Conservation (phyloP, 495 filamentous ascomycete genomes). For the Rusavskia elegans region DNA sequence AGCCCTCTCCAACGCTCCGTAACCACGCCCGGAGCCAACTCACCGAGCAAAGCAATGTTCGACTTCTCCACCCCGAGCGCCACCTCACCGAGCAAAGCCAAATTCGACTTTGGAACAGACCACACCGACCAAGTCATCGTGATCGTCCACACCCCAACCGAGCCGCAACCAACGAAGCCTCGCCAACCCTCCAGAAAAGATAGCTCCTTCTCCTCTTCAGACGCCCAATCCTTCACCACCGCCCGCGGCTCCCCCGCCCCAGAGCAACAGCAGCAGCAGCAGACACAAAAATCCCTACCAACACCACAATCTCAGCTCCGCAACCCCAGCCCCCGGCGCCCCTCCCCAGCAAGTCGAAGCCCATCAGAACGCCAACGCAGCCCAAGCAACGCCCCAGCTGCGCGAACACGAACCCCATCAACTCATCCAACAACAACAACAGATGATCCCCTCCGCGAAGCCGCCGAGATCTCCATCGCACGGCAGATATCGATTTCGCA, state of each 20-base stretch:
- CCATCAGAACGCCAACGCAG: no score
- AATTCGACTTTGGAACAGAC: neutral
- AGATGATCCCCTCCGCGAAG: slow-evolving; percentile 23
- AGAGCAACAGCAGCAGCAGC: no score
- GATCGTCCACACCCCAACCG: neutral
- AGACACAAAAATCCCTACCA: no score
- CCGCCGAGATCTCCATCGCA: slow-evolving; percentile 42
- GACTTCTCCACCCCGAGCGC: neutral
- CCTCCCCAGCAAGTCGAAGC: no score
- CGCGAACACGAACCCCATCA: neutral
- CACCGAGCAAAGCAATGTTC: slow-evolving; percentile 16
- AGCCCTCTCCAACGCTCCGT: slow-evolving; percentile 39
- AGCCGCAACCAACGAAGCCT: neutral
- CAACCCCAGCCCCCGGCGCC: no score
- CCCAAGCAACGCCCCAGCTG: no score
- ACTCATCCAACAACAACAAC: neutral
- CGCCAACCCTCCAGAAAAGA: no score
- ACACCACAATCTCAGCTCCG: no score
- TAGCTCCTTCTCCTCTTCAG: neutral
- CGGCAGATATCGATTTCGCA: slow-evolving; percentile 41
- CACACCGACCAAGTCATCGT: neutral
- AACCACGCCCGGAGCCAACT: slow-evolving; percentile 38
- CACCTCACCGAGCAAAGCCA: neutral
- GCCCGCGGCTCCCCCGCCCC: neutral
- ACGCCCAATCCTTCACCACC: neutral